These are phyloP conservation scores for Triangularia verruculosa DNA, from an alignment of 2,329 filamentous ascomycete genomes.

Conservation along the genomic window DNA sequence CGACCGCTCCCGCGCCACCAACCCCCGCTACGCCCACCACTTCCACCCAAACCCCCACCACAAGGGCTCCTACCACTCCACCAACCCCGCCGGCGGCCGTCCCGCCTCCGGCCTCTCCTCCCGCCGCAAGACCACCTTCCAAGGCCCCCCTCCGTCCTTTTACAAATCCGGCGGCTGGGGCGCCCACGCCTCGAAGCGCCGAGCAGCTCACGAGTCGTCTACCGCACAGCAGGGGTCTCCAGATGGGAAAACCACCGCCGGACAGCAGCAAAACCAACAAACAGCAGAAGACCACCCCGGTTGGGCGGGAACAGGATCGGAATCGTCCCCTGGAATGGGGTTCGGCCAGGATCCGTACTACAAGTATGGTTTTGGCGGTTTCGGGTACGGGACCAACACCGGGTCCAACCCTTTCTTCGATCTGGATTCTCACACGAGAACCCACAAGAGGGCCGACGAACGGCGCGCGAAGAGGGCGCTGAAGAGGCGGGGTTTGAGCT, in stretches of 20 bases:
- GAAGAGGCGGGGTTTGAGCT: constrained; percentile 30
- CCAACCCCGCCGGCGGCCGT: constrained; percentile 66
- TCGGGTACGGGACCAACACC: constrained; percentile 12
- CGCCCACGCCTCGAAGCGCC: constrained; percentile 56
- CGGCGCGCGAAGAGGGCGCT: constrained; percentile 36
- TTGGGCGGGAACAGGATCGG: constrained; percentile 28
- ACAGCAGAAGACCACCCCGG: background rate
- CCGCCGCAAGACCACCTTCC: constrained; percentile 70
- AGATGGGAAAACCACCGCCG: constrained; percentile 2
- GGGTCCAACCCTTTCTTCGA: constrained; percentile 74
- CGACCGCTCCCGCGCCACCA: constrained; percentile 65
- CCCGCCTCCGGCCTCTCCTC: constrained; percentile 80
- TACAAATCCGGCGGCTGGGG: constrained; percentile 81
- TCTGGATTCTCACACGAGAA: constrained; percentile 66
- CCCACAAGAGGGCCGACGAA: constrained; percentile 43
- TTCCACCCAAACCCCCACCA: constrained; percentile 30
- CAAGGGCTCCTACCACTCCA: constrained; percentile 50
- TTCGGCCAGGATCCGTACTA: constrained; percentile 52
- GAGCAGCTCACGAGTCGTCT: constrained; percentile 48
- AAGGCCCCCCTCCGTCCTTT: constrained; percentile 85
- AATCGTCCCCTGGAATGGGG: constrained; percentile 52
- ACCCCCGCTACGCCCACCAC: constrained; percentile 34
- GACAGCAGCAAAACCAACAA: constrained; percentile 13
- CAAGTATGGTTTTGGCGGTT: constrained; percentile 18
- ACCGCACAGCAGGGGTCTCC: constrained; percentile 21